Conservation (phyloP, 495 filamentous ascomycete genomes). For the Parmelia sp. region DNA sequence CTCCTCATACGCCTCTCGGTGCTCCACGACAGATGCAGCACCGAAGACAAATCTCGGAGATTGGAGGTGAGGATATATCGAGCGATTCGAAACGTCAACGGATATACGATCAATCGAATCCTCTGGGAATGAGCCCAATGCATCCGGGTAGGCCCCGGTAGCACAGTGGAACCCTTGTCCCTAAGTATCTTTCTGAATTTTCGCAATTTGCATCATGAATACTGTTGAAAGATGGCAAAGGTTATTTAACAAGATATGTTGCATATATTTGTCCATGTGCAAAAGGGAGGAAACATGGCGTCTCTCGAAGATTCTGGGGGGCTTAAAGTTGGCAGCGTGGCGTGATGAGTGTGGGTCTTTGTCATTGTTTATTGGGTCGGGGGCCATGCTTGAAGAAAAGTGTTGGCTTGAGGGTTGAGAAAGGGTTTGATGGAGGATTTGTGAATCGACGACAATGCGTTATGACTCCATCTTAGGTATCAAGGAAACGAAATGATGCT, state of each 20-base stretch:
- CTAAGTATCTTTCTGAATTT: not conserved
- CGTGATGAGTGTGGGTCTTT: not conserved
- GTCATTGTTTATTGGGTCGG: not conserved
- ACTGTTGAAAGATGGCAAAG: not conserved
- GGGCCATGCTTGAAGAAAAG: not conserved
- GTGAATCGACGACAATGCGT: constrained; percentile 3
- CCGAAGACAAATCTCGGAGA: constrained; percentile 61
- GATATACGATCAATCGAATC: constrained; percentile 50
- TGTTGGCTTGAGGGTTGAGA: not conserved
- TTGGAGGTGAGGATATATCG: constrained; percentile 51
- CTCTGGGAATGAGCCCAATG: constrained; percentile 41
- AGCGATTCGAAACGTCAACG: constrained; percentile 57
- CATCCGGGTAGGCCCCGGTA: constrained; percentile 28
- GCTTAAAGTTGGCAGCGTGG: constrained; percentile 3
- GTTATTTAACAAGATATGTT: not conserved
- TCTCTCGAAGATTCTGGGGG: not conserved
- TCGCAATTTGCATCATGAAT: not conserved
- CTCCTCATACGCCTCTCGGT: constrained; percentile 44
- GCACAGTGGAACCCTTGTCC: constrained; percentile 1
- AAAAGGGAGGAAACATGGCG: not conserved
- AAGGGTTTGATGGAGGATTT: not conserved
- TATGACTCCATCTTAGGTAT: constrained; percentile 5
- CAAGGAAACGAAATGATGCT: not conserved
- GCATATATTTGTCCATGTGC: constrained; percentile 10
- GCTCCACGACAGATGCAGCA: constrained; percentile 43